A percentile compares a stretch with the other conserved stretches of the same genome.
Evolutionary conservation across 805 yeast species (phyloP).

Genomic region (Lipomyces yamanashiensis): DNA sequence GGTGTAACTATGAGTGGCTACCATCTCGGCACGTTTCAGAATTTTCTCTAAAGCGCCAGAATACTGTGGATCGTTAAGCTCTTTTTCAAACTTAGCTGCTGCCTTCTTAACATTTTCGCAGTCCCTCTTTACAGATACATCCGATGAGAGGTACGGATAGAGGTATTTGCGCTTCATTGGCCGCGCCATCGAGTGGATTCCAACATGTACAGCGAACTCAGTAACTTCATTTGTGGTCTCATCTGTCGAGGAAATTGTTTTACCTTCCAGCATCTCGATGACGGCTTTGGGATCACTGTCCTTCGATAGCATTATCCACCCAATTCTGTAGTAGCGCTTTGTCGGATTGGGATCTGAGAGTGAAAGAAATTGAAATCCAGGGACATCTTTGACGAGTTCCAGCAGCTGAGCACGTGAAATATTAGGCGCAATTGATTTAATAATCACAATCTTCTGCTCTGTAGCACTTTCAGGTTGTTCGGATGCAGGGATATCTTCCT

Average conservation of each 20-base stretch:
- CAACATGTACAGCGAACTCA: constrained; percentile 31
- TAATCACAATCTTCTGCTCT: constrained; percentile 23
- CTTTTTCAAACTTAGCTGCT: constrained; percentile 27
- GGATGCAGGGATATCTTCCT: constrained; percentile 6
- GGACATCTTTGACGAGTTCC: constrained; percentile 22
- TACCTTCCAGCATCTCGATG: constrained; percentile 30
- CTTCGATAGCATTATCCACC: constrained; percentile 29
- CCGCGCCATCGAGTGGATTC: constrained; percentile 20
- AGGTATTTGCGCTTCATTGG: constrained; percentile 27
- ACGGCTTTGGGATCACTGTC: constrained; percentile 23
- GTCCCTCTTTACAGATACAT: constrained; percentile 19
- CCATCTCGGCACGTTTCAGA: constrained; percentile 19
- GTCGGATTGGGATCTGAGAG: constrained; percentile 35
- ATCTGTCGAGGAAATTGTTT: constrained; percentile 13
- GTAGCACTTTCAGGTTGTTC: constrained; percentile 11
- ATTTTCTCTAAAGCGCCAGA: constrained; percentile 19
- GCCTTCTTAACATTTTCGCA: constrained; percentile 15
- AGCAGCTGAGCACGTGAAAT: constrained; percentile 22
- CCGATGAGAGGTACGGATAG: constrained; percentile 13
- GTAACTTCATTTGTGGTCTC: constrained; percentile 9
- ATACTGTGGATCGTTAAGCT: constrained; percentile 21
- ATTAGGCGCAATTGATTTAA: constrained; percentile 32
- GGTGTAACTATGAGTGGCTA: constrained; percentile 12
- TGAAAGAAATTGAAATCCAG: constrained; percentile 31
- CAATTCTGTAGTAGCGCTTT: constrained; percentile 28